phyloP scores from a whole-genome alignment of 495 filamentous ascomycete species.

The Penicillium antarcticum region DNA sequence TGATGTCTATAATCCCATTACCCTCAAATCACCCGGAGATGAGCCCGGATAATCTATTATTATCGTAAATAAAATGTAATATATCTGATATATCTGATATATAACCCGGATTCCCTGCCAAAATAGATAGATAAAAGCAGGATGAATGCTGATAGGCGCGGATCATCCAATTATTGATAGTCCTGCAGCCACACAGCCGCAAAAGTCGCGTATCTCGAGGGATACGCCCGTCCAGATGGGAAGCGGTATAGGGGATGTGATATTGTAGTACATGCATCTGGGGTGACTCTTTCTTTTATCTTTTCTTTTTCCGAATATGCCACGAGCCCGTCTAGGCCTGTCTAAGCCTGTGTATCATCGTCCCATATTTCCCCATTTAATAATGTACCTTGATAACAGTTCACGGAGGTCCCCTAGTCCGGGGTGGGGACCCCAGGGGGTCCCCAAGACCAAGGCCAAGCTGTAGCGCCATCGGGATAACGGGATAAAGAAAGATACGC shows the following conservation, averaged over 20 bases:
- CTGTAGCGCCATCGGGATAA: conserved; percentile 1
- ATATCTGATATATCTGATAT: neutral
- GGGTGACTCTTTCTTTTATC: no score
- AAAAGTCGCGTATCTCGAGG: conserved; percentile 16
- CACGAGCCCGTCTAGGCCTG: no score
- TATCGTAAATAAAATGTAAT: neutral
- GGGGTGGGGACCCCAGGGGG: neutral
- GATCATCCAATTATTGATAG: conserved; percentile 21
- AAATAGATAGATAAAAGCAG: neutral
- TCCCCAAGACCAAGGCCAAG: neutral
- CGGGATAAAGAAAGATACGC: conserved; percentile 32
- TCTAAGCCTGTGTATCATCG: no score
- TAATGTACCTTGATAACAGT: no score
- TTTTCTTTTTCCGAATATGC: no score
- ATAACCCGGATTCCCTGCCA: conserved; percentile 13
- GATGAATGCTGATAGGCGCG: conserved; percentile 21
- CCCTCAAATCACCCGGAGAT: conserved; percentile 2
- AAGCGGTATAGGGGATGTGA: neutral
- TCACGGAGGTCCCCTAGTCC: conserved; percentile 1
- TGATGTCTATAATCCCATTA: conserved; percentile 26
- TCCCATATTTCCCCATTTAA: no score
- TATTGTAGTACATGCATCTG: no score
- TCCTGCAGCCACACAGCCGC: conserved; percentile 17
- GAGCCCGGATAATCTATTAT: neutral
- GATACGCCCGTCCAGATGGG: conserved; percentile 5